Evolutionary conservation across 2,329 filamentous ascomycete species (phyloP).

Genomic region (Colletotrichum incanum): DNA sequence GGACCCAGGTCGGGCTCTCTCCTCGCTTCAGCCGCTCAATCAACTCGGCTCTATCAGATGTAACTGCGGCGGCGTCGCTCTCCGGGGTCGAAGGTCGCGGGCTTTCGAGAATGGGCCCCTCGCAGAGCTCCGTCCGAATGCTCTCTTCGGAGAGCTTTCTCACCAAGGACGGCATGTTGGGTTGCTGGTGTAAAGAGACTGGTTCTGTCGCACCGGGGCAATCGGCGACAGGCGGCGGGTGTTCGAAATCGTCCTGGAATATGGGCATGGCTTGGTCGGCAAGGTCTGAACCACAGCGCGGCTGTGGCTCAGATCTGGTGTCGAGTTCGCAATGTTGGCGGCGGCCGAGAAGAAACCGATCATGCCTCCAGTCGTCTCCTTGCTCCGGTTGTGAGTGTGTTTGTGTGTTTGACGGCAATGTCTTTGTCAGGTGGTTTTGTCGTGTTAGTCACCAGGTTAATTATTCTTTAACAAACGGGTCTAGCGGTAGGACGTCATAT

Average conservation of each 20-base stretch:
- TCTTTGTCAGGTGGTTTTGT: constrained; percentile 40
- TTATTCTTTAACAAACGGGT: constrained; percentile 36
- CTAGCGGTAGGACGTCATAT: constrained; percentile 40
- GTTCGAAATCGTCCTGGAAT: constrained; percentile 68
- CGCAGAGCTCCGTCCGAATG: constrained; percentile 73
- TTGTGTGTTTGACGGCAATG: background rate
- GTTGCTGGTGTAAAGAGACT: constrained; percentile 3
- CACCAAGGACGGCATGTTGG: constrained; percentile 40
- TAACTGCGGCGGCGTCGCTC: constrained; percentile 50
- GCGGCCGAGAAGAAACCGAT: constrained; percentile 12
- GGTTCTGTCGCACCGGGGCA: constrained; percentile 8
- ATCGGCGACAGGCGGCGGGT: constrained; percentile 47
- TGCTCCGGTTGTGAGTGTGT: background rate
- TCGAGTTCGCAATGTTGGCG: constrained; percentile 39
- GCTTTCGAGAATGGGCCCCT: constrained; percentile 67
- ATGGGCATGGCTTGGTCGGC: constrained; percentile 67
- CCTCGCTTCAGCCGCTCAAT: constrained; percentile 88
- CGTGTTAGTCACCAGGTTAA: constrained; percentile 41
- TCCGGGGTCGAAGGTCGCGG: constrained; percentile 53
- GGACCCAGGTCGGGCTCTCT: constrained; percentile 82
- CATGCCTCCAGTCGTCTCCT: constrained; percentile 29
- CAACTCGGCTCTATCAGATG: constrained; percentile 80
- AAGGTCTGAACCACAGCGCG: constrained; percentile 54
- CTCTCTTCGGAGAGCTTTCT: constrained; percentile 72
- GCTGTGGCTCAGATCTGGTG: constrained; percentile 46